These are phyloP conservation scores for Terana coerulea DNA, from an alignment of 768 basidiomycete genomes.

Conservation along the genomic window DNA sequence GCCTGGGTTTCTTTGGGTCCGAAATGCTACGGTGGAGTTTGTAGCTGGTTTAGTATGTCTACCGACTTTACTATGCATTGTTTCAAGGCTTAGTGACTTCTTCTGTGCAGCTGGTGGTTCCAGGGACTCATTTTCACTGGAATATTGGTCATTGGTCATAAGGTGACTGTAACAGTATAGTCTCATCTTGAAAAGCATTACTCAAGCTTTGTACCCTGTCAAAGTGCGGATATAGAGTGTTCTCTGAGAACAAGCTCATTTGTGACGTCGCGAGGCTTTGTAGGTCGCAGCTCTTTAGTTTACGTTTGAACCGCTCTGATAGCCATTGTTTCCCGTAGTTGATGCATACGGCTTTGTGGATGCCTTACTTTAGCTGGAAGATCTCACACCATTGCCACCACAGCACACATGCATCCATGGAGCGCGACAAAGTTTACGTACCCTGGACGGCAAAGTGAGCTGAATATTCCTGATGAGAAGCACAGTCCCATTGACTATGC, in stretches of 20 bases:
- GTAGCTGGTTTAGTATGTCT: background rate
- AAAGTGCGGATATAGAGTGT: conserved; percentile 48
- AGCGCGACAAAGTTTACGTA: conserved; percentile 73
- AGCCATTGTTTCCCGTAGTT: conserved; percentile 9
- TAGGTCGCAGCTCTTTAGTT: background rate
- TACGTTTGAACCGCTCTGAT: background rate
- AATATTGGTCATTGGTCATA: conserved; percentile 62
- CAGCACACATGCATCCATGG: conserved; percentile 70
- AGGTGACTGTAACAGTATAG: conserved; percentile 31
- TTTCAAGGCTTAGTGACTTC: background rate
- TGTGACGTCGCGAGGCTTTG: conserved; percentile 50
- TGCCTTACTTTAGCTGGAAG: conserved; percentile 65
- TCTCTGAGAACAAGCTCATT: conserved; percentile 41
- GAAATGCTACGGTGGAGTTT: background rate
- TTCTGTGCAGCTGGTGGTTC: conserved; percentile 43
- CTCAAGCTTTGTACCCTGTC: background rate
- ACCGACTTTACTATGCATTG: too few relatives aligned
- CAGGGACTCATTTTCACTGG: conserved; percentile 59
- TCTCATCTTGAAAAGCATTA: background rate
- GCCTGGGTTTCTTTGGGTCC: background rate
- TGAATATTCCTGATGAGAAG: conserved; percentile 41
- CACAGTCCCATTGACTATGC: conserved; percentile 44
- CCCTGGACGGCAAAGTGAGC: conserved; percentile 55
- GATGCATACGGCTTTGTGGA: conserved; percentile 39
- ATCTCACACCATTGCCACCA: conserved; percentile 70